Evolutionary conservation across 257 asterid species (phyloP).

Genomic region (Leonotis leonurus): DNA sequence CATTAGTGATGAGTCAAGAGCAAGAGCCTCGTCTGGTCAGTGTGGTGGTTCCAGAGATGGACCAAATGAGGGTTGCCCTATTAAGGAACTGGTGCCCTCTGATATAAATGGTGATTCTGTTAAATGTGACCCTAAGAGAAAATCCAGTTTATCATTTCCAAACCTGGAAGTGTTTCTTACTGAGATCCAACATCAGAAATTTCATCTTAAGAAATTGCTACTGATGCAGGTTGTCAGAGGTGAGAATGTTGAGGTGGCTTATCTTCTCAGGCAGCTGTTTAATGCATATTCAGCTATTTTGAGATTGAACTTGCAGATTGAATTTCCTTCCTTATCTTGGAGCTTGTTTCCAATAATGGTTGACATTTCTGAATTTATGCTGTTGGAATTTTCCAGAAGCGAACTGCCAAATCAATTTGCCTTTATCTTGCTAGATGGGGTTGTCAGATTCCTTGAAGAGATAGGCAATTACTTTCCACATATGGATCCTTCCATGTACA

Average conservation of each 20-base stretch:
- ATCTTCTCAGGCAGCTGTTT: conserved; percentile 62
- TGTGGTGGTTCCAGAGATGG: conserved; percentile 21
- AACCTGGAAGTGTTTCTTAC: conserved; percentile 48
- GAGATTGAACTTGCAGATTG: conserved; percentile 47
- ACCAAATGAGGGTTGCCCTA: conserved; percentile 23
- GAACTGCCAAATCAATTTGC: conserved; percentile 35
- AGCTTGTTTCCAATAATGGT: conserved; percentile 39
- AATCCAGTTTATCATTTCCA: conserved; percentile 17
- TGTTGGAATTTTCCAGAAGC: conserved; percentile 51
- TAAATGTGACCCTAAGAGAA: conserved; percentile 20
- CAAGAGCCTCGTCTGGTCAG: conserved; percentile 14
- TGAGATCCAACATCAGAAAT: conserved; percentile 38
- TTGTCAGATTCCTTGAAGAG: conserved; percentile 68
- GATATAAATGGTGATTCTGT: conserved; percentile 20
- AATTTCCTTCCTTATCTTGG: conserved; percentile 35
- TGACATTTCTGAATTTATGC: conserved; percentile 46
- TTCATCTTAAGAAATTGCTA: conserved; percentile 36
- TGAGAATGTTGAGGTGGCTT: conserved; percentile 52
- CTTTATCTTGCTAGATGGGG: conserved; percentile 58
- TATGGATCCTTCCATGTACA: conserved; percentile 47
- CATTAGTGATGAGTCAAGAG: conserved; percentile 5
- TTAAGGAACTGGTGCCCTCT: conserved; percentile 18
- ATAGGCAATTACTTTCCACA: conserved; percentile 57
- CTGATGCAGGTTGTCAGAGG: conserved; percentile 47
- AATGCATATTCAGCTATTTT: conserved; percentile 71